Base-by-base conservation (phyloP, 78 protist genomes). In the Cavenderia fasciculata region DNA sequence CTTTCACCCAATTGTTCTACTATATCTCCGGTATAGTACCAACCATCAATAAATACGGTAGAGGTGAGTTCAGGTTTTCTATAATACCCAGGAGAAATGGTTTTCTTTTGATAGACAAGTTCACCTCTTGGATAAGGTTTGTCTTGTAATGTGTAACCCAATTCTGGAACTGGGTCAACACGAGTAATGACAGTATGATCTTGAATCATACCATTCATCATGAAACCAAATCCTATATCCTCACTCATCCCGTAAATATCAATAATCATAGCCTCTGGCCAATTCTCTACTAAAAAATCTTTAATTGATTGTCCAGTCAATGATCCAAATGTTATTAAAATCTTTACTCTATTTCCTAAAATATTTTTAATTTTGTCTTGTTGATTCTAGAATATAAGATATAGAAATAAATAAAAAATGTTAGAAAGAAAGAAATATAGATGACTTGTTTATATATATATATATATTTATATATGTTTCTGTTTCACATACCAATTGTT, bases 1-100 rank as follows among this genome's bases (percentile, higher is more conserved):
- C 94, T 93, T 59, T 79, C 63, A 31, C 7, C 47, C 11, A 3
- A 16, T 34, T 84, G 16, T 62, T 85, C 91, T 23, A 86, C 97
- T 47, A 97, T 46, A 74, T 97, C 99, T 29, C 97, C 97, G 27
- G 99, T 95, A 40, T 61, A 46, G 77, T 85, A 95, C 59, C 41
- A 97, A 57, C 97, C 96, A 75, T 92, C 93, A 36, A 78, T 85
- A 40, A 66, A 69, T 40, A 19, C 40, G 18, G 1, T 7, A 11
- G 6, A 6, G 4, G 74, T 63, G 6, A n/a, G 23, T 41, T 56
- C 59, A 0, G 19, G 19, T 41, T 69, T 23, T 56, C 89, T 91
- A 70, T 77, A 94, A 59, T 97, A 97, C 16, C 98, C 97, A 16
- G 0, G 3, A 31, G 92, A 36, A 49, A 95, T 56, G 6, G 27